Percentiles rank a stretch among this genome's conserved stretches.
Conservation (phyloP, 176 grass and related monocot species). For the Triticum urartu region DNA sequence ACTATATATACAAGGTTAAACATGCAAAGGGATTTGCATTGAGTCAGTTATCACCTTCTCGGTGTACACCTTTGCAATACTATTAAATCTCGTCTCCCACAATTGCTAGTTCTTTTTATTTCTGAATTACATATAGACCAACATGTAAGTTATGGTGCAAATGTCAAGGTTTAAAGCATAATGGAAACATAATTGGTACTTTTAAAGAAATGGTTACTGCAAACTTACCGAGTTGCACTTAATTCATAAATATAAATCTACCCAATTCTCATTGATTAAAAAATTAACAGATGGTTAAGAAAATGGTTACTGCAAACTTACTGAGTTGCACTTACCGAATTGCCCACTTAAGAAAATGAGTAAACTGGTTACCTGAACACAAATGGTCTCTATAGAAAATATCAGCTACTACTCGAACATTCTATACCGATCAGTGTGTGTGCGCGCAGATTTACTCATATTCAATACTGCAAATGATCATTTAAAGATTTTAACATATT, state of each 20-base stretch:
- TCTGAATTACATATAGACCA: constrained; percentile 18
- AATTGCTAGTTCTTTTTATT: not conserved
- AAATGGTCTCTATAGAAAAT: not conserved
- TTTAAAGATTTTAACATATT: too few species aligned
- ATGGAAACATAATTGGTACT: not conserved
- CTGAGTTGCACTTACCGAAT: not conserved
- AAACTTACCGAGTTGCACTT: not conserved
- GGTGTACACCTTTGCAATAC: constrained; percentile 1
- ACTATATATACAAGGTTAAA: too few species aligned
- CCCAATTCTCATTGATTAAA: not conserved
- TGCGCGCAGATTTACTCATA: too few species aligned
- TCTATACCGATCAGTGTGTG: not conserved
- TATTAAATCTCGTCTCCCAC: not conserved
- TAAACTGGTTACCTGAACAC: too few species aligned
- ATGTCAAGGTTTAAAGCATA: not conserved
- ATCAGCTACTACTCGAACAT: not conserved
- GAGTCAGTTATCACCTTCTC: not conserved
- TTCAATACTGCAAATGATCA: too few species aligned
- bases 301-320: too few species aligned
- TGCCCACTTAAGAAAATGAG: not conserved
- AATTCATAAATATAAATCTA: not conserved
- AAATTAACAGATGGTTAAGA: not conserved
- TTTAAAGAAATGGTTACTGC: not conserved
- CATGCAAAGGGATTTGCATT: not conserved
- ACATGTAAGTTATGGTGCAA: not conserved